Evolutionary conservation across 345 rosid species (phyloP), one percentile per base, ranked within the genome.

Genomic region (Heritiera fomes): DNA sequence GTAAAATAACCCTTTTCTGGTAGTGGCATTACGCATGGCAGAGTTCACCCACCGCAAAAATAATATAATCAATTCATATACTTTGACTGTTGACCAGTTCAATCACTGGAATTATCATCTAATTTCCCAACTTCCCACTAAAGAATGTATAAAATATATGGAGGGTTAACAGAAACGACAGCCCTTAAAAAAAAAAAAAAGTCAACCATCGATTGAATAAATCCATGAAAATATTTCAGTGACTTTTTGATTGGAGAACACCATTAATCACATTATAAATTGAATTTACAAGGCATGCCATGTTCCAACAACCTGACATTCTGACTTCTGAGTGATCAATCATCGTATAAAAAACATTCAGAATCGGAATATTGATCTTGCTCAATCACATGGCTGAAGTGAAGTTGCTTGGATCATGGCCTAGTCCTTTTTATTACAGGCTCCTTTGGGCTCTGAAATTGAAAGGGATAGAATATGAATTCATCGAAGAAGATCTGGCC

Each of bases 401-500:
- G 60, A 55, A 55, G 60, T 23, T 55, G 20, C 60, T 55, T 17
- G 60, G 8, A 17, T 0, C 23, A 55, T 55, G 60, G 60, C 60
- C 60, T 55, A 55, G 60, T 55, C 60, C 60, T 55, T 55, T 55
- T 18, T 55, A 55, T 55, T 55, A 55, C 2, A 55, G 60, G 3
- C 3, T 55, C 8, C 9, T 55, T 18, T 65, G 70, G 70, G 46
- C 73, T 32, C 34, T 68, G 23, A 45, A 68, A 68, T 46, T 45
- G 15, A 68, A 68, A 46, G 73, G 73, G 1, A 68, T 68, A 68
- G 12, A 10, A 4, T 68, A 14, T 43, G 73, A 68, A 46, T 43
- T 38, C 50, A 18, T 68, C 17, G 73, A 68, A 38, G 73, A 68
- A 68, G 73, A 68, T 43, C 52, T 68, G 2, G n/a, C 73, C 13